Conservation (phyloP, 2,329 filamentous ascomycete species). For the Curvularia eragrostidis region DNA sequence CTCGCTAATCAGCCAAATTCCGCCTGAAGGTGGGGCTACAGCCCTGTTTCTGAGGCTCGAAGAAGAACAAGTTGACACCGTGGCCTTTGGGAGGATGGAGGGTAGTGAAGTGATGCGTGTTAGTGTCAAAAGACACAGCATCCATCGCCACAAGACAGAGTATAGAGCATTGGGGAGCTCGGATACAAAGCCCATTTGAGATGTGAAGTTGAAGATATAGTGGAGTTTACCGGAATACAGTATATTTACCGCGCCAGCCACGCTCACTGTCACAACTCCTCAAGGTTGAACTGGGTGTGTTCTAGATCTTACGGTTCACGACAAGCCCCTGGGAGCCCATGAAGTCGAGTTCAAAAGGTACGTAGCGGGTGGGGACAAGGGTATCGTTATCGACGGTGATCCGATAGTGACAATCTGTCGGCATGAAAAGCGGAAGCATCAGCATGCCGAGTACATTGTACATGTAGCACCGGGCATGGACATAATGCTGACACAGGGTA, state of each 20-base stretch:
- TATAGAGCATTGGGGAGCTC: slow-evolving; percentile 24
- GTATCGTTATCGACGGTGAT: slow-evolving; percentile 22
- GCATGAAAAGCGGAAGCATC: slow-evolving; percentile 16
- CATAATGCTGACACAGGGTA: slow-evolving; percentile 27
- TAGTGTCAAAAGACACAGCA: slow-evolving; percentile 17
- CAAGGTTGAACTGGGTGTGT: neutral
- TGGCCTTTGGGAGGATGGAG: slow-evolving; percentile 21
- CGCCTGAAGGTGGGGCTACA: slow-evolving; percentile 11
- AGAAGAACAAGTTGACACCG: slow-evolving; percentile 15
- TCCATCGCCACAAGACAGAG: slow-evolving; percentile 13
- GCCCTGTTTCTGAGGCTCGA: slow-evolving; percentile 21
- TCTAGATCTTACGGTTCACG: slow-evolving; percentile 15
- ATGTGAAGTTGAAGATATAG: slow-evolving; percentile 19
- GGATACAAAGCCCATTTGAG: slow-evolving; percentile 23
- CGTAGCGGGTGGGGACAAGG: slow-evolving; percentile 23
- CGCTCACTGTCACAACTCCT: neutral
- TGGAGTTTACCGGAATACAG: slow-evolving; percentile 24
- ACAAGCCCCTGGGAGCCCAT: slow-evolving; percentile 1
- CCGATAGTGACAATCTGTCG: slow-evolving; percentile 19
- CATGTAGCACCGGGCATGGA: slow-evolving; percentile 32
- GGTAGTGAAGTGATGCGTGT: slow-evolving; percentile 27
- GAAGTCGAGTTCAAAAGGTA: slow-evolving; percentile 23
- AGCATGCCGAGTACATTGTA: slow-evolving; percentile 16
- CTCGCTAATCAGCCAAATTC: slow-evolving; percentile 14
- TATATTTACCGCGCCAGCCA: neutral